Evolutionary conservation across 163 green algal species (phyloP).

Genomic region (Scenedesmus sp.): DNA sequence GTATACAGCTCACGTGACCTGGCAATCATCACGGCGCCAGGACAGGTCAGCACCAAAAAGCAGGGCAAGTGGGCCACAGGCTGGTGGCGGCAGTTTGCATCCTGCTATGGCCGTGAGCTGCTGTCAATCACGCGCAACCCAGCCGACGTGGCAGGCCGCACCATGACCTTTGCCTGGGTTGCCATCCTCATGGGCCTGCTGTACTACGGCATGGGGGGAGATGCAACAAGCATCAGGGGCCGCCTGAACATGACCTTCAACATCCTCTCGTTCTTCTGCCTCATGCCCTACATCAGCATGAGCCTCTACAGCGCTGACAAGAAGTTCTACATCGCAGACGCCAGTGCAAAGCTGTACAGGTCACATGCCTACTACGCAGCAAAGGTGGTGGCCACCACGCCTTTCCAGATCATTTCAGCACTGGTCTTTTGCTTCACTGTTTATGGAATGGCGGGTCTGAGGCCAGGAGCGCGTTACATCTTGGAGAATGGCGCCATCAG

Average conservation of each 20-base stretch:
- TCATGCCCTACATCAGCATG: constrained; percentile 67
- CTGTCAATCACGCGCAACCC: constrained; percentile 63
- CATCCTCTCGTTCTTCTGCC: constrained; percentile 55
- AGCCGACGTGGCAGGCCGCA: constrained; percentile 67
- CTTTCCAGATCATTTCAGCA: constrained; percentile 57
- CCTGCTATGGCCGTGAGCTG: constrained; percentile 50
- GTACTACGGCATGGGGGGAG: constrained; percentile 55
- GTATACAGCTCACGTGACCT: neutral
- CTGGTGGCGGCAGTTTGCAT: constrained; percentile 50
- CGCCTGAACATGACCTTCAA: constrained; percentile 61
- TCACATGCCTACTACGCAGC: constrained; percentile 53
- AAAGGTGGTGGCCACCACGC: constrained; percentile 53
- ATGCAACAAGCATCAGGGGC: constrained; percentile 46
- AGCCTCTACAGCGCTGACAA: constrained; percentile 62
- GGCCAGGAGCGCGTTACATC: constrained; percentile 10
- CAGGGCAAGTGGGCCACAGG: constrained; percentile 44
- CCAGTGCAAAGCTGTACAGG: constrained; percentile 50
- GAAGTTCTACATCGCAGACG: constrained; percentile 63
- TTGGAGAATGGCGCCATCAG: constrained; percentile 33
- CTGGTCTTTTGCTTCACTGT: constrained; percentile 57
- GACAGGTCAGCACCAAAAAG: neutral
- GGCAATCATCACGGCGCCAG: neutral
- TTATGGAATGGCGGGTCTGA: constrained; percentile 60
- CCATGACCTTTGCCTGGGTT: constrained; percentile 73
- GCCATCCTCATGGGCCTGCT: constrained; percentile 66